Percentiles rank a stretch among this genome's conserved stretches.
phyloP scores from a whole-genome alignment of 495 filamentous ascomycete species.

The Barbatosphaeria neglecta region DNA sequence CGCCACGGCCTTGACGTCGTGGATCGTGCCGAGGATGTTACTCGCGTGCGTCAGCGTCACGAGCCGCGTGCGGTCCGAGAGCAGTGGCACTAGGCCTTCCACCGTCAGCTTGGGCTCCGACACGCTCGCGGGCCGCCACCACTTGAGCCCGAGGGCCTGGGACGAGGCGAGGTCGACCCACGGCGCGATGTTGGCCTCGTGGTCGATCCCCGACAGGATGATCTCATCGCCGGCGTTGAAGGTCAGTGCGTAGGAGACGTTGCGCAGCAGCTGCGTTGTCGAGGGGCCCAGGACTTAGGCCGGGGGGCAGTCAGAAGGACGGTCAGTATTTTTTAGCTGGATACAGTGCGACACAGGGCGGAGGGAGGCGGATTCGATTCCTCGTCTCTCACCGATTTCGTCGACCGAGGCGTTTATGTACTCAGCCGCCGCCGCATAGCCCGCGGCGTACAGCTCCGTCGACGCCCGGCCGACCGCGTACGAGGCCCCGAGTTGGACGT shows the following conservation, averaged over 20 bases:
- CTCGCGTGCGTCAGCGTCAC: conserved; percentile 58
- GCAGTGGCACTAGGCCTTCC: conserved; percentile 38
- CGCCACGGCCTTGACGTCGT: conserved; percentile 46
- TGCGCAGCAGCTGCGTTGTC: conserved; percentile 63
- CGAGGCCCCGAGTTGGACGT: conserved; percentile 61
- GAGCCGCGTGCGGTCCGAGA: conserved; percentile 47
- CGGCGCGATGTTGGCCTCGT: conserved; percentile 60
- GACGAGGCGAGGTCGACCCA: conserved; percentile 53
- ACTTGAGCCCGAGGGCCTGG: conserved; percentile 49
- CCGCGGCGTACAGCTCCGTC: conserved; percentile 41
- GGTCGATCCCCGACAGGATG: conserved; percentile 54
- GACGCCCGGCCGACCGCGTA: conserved; percentile 45
- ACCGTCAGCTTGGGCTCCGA: conserved; percentile 44
- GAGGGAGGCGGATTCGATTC: not conserved
- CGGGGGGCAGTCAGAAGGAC: not conserved
- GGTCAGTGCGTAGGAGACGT: conserved; percentile 48
- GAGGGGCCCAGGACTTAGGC: conserved; percentile 50
- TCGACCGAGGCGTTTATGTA: conserved; percentile 55
- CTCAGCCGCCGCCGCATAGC: conserved; percentile 47
- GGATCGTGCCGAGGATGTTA: conserved; percentile 62
- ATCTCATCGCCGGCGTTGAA: conserved; percentile 52
- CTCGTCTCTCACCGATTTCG: conserved; percentile 41
- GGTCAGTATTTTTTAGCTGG: too few relatives aligned
- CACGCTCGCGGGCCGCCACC: conserved; percentile 42
- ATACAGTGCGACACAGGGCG: too few relatives aligned